Evolutionary conservation across 2,329 filamentous ascomycete species (phyloP), one percentile per base, ranked within the genome.

Genomic region (Purpureocillium lavendulum): DNA sequence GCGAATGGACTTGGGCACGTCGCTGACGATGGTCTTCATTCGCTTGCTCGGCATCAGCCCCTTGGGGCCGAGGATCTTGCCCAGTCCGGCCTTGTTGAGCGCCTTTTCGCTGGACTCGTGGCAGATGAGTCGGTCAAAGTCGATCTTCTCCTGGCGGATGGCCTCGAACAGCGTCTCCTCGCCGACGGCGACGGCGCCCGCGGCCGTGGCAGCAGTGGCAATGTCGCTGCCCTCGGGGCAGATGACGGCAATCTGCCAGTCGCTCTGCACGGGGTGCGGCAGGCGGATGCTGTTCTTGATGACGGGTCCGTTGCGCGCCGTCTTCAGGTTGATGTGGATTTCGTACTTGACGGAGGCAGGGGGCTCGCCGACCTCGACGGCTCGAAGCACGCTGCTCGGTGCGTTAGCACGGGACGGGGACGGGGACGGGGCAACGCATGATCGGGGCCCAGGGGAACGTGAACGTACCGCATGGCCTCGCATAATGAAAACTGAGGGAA

Each of bases 1-100:
- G 53, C 76, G 77, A 54, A 98, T 84, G 28, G 80, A 74, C n/a
- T 70, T 62, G 39, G 74, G 74, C 13, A 95, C 75, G 57, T 94
- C 84, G 55, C 76, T 82, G 17, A 94, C 87, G 40, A 98, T 84
- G 1, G 92, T 97, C 48, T 87, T 88, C 45, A 79, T 79, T 71
- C 95, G 95, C 44, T 75, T 67, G 59, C 78, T 94, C 6, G 92
- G 92, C 92, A 98, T 97, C 55, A 98, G 64, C 3, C 89, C 89
- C 62, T 78, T 82, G 34, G 94, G 92, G 54, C 92, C 92, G 15
- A 98, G 70, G 33, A 95, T 74, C 48, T 82, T 76, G 47, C 84
- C 90, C 46, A 98, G 61, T 1, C 76, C 78, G 29, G 88, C 83
- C 68, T 92, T 89, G 58, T 82, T 84, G 54, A 98, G 68, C 41